These are phyloP conservation scores for Fusarium euwallaceae DNA, from an alignment of 2,329 filamentous ascomycete genomes.

Conservation along the genomic window DNA sequence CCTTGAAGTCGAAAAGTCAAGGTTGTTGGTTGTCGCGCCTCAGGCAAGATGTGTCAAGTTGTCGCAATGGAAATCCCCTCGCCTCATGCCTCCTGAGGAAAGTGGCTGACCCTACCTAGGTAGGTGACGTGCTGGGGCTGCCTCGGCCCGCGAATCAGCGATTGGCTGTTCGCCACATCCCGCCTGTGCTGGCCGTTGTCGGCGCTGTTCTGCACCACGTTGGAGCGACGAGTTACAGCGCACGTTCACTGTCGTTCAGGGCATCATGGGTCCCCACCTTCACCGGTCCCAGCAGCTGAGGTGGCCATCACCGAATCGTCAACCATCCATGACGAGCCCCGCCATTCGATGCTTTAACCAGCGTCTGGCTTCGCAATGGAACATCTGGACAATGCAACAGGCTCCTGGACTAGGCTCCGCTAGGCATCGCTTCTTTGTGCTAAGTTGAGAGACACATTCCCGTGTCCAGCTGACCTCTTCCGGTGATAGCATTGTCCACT, in stretches of 20 bases:
- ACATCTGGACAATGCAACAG: constrained; percentile 12
- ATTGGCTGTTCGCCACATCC: constrained; percentile 28
- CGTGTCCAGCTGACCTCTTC: constrained; percentile 38
- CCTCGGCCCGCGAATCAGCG: constrained; percentile 30
- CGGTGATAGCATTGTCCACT: constrained; percentile 26
- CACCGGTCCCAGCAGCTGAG: not conserved
- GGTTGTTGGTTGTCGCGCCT: constrained; percentile 32
- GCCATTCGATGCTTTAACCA: constrained; percentile 16
- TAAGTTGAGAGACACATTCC: constrained; percentile 25
- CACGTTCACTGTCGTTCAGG: constrained; percentile 20
- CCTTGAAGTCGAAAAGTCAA: constrained; percentile 28
- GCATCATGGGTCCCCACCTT: constrained; percentile 17
- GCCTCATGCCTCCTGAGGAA: constrained; percentile 14
- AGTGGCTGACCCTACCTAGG: constrained; percentile 3
- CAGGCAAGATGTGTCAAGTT: constrained; percentile 24
- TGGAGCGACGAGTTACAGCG: not conserved
- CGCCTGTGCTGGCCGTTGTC: constrained; percentile 33
- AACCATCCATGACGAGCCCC: constrained; percentile 14
- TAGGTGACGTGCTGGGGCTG: constrained; percentile 31
- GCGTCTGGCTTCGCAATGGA: constrained; percentile 7
- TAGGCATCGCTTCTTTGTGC: constrained; percentile 24
- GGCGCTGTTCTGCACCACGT: constrained; percentile 30
- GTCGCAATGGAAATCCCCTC: constrained; percentile 37
- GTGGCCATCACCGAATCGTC: not conserved
- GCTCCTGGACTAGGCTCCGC: constrained; percentile 29